phyloP scores from a whole-genome alignment of 2,329 filamentous ascomycete species.

The Microsporum canis region DNA sequence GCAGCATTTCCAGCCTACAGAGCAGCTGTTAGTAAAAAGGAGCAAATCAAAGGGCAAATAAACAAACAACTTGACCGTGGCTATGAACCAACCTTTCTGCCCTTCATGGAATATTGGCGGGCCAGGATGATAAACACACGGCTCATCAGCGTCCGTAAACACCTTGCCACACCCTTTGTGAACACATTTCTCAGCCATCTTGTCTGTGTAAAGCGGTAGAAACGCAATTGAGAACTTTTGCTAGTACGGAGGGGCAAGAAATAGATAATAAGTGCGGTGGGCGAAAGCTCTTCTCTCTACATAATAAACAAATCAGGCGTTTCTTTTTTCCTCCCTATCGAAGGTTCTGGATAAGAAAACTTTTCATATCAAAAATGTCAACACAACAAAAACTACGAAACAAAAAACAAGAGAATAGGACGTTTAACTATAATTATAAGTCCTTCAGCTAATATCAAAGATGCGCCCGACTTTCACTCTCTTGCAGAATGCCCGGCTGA shows the following conservation, averaged over 20 bases:
- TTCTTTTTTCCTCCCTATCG: conserved; percentile 7
- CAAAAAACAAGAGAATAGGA: background rate
- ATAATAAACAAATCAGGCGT: background rate
- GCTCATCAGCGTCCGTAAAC: conserved; percentile 70
- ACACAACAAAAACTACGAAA: background rate
- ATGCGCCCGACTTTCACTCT: conserved; percentile 19
- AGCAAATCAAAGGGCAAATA: background rate
- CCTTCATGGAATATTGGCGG: conserved; percentile 95
- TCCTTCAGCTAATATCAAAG: background rate
- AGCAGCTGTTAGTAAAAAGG: background rate
- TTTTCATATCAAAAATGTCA: background rate
- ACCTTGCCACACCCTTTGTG: conserved; percentile 91
- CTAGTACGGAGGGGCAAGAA: background rate
- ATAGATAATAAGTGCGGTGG: background rate
- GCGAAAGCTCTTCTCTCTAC: background rate
- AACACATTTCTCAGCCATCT: conserved; percentile 60
- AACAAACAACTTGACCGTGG: background rate
- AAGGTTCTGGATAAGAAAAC: conserved; percentile 13
- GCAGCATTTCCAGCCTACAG: conserved; percentile 92
- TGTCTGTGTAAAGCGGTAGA: background rate
- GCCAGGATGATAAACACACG: conserved; percentile 84
- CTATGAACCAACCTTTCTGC: conserved; percentile 66
- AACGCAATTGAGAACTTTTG: background rate
- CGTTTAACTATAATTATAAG: background rate
- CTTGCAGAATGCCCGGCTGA: conserved; percentile 36